Evolutionary conservation across 2,329 filamentous ascomycete species (phyloP), one percentile per base, ranked within the genome.

Genomic region (Claviceps citrina): DNA sequence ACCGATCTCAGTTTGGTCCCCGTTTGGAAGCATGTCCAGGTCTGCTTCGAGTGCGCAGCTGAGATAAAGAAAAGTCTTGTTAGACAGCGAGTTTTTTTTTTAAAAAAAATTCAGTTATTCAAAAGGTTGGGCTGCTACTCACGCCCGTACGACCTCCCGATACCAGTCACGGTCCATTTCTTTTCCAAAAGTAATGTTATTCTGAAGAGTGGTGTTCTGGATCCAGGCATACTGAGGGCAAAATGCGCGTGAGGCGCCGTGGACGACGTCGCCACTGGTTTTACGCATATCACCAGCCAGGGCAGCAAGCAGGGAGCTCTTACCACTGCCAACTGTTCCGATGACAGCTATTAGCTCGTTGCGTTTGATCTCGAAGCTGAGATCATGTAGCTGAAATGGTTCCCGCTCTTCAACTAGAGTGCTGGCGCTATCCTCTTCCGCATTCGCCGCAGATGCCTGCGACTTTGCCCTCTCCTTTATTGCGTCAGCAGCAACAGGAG

Each of bases 181-280:
- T 49, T 85, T 89, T 9, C 89, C 89, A 52, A 96, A 96, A 0
- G 85, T 61, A 43, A 98, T 93, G 52, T 98, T 98, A 26, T 94
- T 76, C 45, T 76, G 78, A 3, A 96, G 73, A 1, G 81, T 84
- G 0, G 85, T 71, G 53, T 96, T 96, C 55, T 96, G 89, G 36
- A 98, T 94, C 91, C 91, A 98, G 0, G 91, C 84, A 54, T 94
- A 94, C 55, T 98, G 89, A 0, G 89, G 89, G 48, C 91, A 96
- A 52, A 94, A 95, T 0, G 89, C 84, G 45, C 87, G 71, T 3
- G 77, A 79, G 0, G 84, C 84, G 31, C 87, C 84, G 49, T 91
- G 71, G 0, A 75, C 71, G 5, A 93, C 71, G 28, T 80, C 70
- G 9, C 86, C 86, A 3, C 62, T 64, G 0, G 83, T 93, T 56